These are phyloP conservation scores for Salix viminalis DNA, from an alignment of 345 rosid genomes.

Conservation along the genomic window DNA sequence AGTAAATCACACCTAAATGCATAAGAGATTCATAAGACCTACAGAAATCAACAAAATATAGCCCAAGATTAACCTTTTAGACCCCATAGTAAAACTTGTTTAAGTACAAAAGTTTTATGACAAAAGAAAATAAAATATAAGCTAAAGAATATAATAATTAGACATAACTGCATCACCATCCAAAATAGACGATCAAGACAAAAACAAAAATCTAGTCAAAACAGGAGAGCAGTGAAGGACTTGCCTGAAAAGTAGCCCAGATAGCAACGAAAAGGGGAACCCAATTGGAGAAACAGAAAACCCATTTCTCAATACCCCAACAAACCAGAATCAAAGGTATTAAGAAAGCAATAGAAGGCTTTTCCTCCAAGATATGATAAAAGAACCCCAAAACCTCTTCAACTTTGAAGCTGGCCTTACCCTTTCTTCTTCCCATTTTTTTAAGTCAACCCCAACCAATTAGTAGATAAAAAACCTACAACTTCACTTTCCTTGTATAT, in stretches of 20 bases:
- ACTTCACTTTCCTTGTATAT: not conserved
- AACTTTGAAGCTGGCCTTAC: conserved; percentile 33
- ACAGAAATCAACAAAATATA: not conserved
- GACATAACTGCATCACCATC: not conserved
- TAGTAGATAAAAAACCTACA: no score
- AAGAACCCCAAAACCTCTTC: conserved; percentile 48
- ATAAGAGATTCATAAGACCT: not conserved
- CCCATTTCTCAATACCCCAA: conserved; percentile 88
- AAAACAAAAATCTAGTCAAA: not conserved
- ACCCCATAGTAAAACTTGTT: not conserved
- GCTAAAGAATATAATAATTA: not conserved
- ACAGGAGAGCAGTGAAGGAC: not conserved
- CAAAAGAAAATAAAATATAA: not conserved
- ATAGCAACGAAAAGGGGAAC: conserved; percentile 82
- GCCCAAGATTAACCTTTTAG: no score
- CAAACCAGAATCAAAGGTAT: conserved; percentile 56
- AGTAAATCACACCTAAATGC: not conserved
- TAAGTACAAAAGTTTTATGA: not conserved
- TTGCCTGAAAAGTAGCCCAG: conserved; percentile 87
- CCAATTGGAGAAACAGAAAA: conserved; percentile 85
- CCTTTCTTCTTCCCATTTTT: conserved; percentile 46
- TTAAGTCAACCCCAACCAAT: not conserved
- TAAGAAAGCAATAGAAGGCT: conserved; percentile 52
- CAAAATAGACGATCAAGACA: not conserved
- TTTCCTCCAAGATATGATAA: conserved; percentile 54